Base-by-base conservation (phyloP, 495 filamentous ascomycete genomes). In the Penicillium salamii region DNA sequence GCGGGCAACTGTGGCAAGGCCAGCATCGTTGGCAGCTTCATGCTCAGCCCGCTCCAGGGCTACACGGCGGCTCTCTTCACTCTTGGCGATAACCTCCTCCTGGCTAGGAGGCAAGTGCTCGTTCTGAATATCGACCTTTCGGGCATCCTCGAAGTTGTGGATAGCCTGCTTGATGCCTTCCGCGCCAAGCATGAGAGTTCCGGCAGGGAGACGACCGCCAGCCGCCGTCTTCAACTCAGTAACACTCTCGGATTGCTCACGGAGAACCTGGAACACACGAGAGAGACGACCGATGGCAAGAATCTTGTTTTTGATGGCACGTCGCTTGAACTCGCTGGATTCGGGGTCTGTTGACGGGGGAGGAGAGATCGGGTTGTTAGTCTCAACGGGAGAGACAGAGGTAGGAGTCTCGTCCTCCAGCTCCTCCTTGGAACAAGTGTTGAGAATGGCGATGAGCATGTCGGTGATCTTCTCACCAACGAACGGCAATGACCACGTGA, bases 131-230 rank as follows among this genome's bases (percentile, higher is more conserved):
- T 98, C 93, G 21, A 98, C 95, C 76, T 96, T 96, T 40, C 91
- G 78, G n/a, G 93, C 93, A 66, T 98, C 93, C 67, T 98, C 93
- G 54, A 98, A 98, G 57, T 81, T 93, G 67, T 79, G 89, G 53
- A 98, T 98, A n/a, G 93, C 93, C 60, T 97, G 90, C 76, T 97
- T 98, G 73, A 98, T 98, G 26, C 93, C 93, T 68, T 97, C 93
- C 1, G 93, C 91, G 40, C 93, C 93, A 20, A 98, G 82, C 92
- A 98, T 97, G 38, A 98, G 82, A 17, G 95, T 98, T 42, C 93
- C 93, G 11, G 92, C 88, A 4, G 93, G 93, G 44, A 98, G 82
- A 66, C 91, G 84, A 33, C 95, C 93, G 42, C 93, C 93, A 46
- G 91, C 85, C 24, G 90, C 93, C 24, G 91, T 97, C 80, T 98